Evolutionary conservation across 83 land plant species (phyloP), one percentile per base, ranked within the genome.

Genomic region (Larix sibirica): DNA sequence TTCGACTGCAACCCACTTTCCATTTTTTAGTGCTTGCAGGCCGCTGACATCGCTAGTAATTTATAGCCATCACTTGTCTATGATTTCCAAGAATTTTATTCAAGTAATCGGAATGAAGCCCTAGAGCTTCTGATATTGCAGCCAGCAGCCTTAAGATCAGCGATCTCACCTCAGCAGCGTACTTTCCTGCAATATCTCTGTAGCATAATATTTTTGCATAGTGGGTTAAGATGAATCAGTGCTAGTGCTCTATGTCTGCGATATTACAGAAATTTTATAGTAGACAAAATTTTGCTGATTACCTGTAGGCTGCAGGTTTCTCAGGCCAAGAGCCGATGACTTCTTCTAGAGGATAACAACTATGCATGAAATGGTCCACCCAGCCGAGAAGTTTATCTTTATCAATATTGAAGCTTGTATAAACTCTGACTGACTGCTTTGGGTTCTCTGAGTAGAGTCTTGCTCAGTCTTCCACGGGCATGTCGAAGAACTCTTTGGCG

Each of bases 101-200:
- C 80, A 93, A 83, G 83, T 79, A 31, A 6, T 84, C 84, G 33
- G 62, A 81, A 0, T 89, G 87, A 33, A 90, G 62, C 18, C 90
- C 93, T 42, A 93, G 78, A 81, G 93, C 86, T 86, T 89, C 90
- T 71, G 95, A 87, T 26, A 93, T 87, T 20, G 81, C 80, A 61
- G 85, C 89, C 60, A 89, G 33, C 36, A 93, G 38, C 42, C 69
- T 81, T 21, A 78, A 26, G 23, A 86, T 88, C 50, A 93, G 82
- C 33, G 83, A 47, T 79, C 91, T 85, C 9, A 86, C 84, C 73
- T 86, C 81, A 20, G 10, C 77, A 20, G 87, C 77, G 23, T 90
- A 93, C 40, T 79, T 83, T 6, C 85, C 82, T 50, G 83, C 90
- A 58, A 84, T 68, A 16, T 89, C 90, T 84, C 93, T 90, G 83